These are phyloP conservation scores for Fusarium papillatum DNA, from an alignment of 2,329 filamentous ascomycete species.

Conservation along the genomic window DNA sequence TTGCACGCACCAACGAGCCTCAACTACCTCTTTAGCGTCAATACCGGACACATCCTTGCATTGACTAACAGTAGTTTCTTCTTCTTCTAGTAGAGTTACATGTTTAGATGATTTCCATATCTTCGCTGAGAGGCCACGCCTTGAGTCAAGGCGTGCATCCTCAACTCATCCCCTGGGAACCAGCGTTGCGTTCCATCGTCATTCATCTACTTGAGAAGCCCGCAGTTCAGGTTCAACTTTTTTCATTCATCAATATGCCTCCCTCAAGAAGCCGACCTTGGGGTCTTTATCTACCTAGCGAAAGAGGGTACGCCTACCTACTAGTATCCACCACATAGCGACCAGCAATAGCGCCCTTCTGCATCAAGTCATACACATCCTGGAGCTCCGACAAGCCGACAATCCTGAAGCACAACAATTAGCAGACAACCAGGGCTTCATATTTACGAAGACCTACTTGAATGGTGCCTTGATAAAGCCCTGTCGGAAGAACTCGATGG, in stretches of 20 bases:
- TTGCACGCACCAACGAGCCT: background rate
- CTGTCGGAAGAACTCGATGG: constrained; percentile 85
- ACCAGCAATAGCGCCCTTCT: constrained; percentile 75
- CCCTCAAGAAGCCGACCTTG: background rate
- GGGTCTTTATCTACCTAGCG: background rate
- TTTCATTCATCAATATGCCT: background rate
- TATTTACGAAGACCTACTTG: constrained; percentile 59
- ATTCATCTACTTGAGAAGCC: background rate
- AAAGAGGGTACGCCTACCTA: constrained; percentile 54
- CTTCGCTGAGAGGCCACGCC: background rate
- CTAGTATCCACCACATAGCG: constrained; percentile 82
- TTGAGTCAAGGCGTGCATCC: background rate
- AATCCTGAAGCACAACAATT: constrained; percentile 51
- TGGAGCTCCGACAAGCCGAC: constrained; percentile 83
- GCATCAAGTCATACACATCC: constrained; percentile 80
- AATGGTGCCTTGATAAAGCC: constrained; percentile 87
- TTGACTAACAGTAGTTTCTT: background rate
- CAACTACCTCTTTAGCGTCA: background rate
- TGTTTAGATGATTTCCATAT: too few relatives aligned
- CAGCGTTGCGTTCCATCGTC: too few relatives aligned
- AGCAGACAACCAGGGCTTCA: background rate
- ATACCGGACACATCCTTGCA: background rate
- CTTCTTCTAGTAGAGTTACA: too few relatives aligned
- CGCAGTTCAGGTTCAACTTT: background rate
- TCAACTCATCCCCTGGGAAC: background rate